These are phyloP conservation scores for Capsicum baccatum DNA, from an alignment of 257 asterid species.

Conservation along the genomic window DNA sequence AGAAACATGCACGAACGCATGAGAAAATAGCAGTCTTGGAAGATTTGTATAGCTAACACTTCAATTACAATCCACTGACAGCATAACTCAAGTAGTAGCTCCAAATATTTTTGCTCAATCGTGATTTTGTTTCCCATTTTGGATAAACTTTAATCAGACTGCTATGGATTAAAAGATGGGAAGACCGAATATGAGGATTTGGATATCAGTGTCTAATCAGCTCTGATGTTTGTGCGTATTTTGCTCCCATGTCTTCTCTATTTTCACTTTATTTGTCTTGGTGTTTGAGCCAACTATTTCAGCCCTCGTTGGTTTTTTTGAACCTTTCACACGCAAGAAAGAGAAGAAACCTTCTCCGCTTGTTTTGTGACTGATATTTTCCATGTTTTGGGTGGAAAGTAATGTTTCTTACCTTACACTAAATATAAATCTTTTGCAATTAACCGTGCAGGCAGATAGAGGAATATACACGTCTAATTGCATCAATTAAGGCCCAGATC, in stretches of 20 bases:
- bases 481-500: constrained; percentile 79
- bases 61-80: neutral
- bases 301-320: neutral
- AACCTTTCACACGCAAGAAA: neutral
- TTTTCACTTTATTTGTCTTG: neutral
- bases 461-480: constrained; percentile 71
- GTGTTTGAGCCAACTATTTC: constrained; percentile 19
- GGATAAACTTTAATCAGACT: neutral
- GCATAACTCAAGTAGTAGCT: neutral
- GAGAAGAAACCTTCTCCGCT: neutral
- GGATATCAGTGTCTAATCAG: constrained; percentile 7
- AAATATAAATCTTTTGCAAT: neutral
- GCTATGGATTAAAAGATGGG: neutral
- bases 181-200: neutral
- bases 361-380: neutral
- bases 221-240: neutral
- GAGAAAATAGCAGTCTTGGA: neutral
- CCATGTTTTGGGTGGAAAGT: constrained; percentile 13
- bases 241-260: neutral
- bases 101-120: constrained; percentile 4
- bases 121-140: neutral
- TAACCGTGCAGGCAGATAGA: constrained; percentile 67
- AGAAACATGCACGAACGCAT: neutral
- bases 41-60: neutral
- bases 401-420: neutral